Percentiles rank a stretch among this genome's conserved stretches.
phyloP scores from a whole-genome alignment of 2,329 filamentous ascomycete genomes.

The Coleophoma crateriformis region DNA sequence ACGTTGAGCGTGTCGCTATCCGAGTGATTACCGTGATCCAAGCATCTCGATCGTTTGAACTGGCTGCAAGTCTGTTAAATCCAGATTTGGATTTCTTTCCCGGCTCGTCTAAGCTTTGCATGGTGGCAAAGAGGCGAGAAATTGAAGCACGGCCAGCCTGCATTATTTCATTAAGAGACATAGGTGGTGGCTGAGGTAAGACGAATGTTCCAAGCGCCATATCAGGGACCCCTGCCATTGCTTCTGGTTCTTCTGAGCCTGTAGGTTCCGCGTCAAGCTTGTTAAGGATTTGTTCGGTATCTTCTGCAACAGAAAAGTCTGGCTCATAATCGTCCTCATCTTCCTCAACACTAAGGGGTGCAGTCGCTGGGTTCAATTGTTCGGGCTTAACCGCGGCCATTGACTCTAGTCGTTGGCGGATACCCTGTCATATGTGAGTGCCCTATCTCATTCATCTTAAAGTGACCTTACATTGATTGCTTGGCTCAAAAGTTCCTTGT shows the following conservation, averaged over 20 bases:
- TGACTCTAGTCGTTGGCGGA: slow-evolving; percentile 42
- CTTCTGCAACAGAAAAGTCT: slow-evolving; percentile 68
- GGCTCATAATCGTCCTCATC: slow-evolving; percentile 95
- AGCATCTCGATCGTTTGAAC: slow-evolving; percentile 77
- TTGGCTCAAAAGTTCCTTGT: slow-evolving; percentile 61
- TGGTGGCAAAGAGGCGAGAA: slow-evolving; percentile 70
- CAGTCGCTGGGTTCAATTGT: slow-evolving; percentile 49
- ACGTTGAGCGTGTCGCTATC: slow-evolving; percentile 72
- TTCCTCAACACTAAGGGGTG: slow-evolving; percentile 59
- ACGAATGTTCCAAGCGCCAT: slow-evolving; percentile 67
- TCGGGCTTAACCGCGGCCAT: slow-evolving; percentile 15
- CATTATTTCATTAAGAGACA: slow-evolving; percentile 67
- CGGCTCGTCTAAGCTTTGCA: slow-evolving; percentile 67
- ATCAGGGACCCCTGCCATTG: slow-evolving; percentile 35
- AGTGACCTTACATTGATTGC: slow-evolving; percentile 61
- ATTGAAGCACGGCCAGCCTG: slow-evolving; percentile 71
- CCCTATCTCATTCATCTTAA: background rate
- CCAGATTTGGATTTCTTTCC: slow-evolving; percentile 62
- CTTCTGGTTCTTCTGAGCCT: slow-evolving; percentile 39
- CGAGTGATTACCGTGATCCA: slow-evolving; percentile 88
- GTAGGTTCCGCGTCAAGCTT: slow-evolving; percentile 65
- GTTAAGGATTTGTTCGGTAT: slow-evolving; percentile 72
- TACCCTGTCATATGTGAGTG: slow-evolving; percentile 32
- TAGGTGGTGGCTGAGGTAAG: slow-evolving; percentile 67
- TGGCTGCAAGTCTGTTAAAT: slow-evolving; percentile 79